These are phyloP conservation scores for Haplosporangium sp. DNA, from an alignment of 371 early-diverging fungal species.

Conservation along the genomic window DNA sequence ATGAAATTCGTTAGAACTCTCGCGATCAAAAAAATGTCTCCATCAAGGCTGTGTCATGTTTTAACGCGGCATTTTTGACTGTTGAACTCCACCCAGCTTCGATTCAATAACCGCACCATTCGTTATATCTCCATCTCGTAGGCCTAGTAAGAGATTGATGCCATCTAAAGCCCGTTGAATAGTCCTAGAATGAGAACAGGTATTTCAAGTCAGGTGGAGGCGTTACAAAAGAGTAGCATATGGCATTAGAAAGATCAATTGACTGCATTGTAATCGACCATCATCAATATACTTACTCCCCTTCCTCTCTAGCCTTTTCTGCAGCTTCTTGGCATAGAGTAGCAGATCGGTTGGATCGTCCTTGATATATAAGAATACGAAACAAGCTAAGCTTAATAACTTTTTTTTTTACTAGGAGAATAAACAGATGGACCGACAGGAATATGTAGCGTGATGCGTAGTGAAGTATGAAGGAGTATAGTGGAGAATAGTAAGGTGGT, in stretches of 20 bases:
- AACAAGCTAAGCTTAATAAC: neutral
- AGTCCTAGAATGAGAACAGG: slow-evolving; percentile 44
- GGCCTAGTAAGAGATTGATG: slow-evolving; percentile 63
- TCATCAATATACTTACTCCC: slow-evolving; percentile 19
- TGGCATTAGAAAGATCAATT: neutral
- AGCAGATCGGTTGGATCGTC: slow-evolving; percentile 19
- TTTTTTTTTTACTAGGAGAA: too few species aligned
- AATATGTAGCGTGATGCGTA: neutral
- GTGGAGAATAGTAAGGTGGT: neutral
- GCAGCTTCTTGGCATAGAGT: slow-evolving; percentile 36
- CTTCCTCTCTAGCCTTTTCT: slow-evolving; percentile 40
- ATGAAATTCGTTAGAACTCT: slow-evolving; percentile 8
- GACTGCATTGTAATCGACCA: neutral
- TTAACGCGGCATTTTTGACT: neutral
- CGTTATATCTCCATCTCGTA: slow-evolving; percentile 61
- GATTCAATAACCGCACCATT: slow-evolving; percentile 57
- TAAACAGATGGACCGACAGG: neutral
- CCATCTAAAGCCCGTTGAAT: slow-evolving; percentile 69
- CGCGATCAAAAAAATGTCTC: neutral
- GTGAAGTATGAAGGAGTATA: neutral
- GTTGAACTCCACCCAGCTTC: slow-evolving; percentile 1
- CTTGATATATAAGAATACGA: slow-evolving; percentile 4
- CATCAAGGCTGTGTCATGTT: neutral
- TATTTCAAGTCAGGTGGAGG: neutral
- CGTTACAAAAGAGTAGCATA: too few species aligned